These are phyloP conservation scores for Cladosporium phlei DNA, from an alignment of 2,329 filamentous ascomycete species.

Conservation along the genomic window DNA sequence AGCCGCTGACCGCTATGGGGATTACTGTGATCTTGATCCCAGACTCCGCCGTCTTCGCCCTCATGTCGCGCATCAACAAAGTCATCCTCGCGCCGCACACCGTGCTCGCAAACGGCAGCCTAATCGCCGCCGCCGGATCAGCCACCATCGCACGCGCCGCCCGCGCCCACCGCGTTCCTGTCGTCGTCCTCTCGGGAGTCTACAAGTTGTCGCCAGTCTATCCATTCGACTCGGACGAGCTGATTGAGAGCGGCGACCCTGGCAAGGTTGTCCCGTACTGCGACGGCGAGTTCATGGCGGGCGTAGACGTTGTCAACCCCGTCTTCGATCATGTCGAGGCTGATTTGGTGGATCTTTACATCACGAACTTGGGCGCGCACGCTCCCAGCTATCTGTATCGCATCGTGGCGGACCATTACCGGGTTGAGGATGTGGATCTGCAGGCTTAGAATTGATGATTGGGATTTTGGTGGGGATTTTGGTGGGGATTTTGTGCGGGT, in stretches of 20 bases:
- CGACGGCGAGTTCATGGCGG: slow-evolving; percentile 72
- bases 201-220: slow-evolving; percentile 93
- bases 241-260: slow-evolving; percentile 83
- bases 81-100: slow-evolving; percentile 85
- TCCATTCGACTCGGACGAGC: slow-evolving; percentile 71
- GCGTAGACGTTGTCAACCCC: slow-evolving; percentile 72
- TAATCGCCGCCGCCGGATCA: slow-evolving; percentile 80
- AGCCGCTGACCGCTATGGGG: slow-evolving; percentile 71
- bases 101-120: slow-evolving; percentile 77
- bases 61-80: slow-evolving; percentile 94
- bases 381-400: slow-evolving; percentile 68
- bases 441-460: too few relatives aligned
- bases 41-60: slow-evolving; percentile 80
- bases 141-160: slow-evolving; percentile 79
- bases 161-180: slow-evolving; percentile 72
- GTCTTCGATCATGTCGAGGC: slow-evolving; percentile 77
- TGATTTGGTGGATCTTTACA: slow-evolving; percentile 72
- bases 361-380: slow-evolving; percentile 75
- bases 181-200: slow-evolving; percentile 83
- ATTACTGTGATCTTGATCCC: slow-evolving; percentile 79
- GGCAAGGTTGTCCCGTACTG: slow-evolving; percentile 71
- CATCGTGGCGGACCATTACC: slow-evolving; percentile 71
- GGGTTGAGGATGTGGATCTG: slow-evolving; percentile 62
- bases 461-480: too few relatives aligned
- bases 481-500: too few relatives aligned